Evolutionary conservation across 441 rosid genomes (phyloP), one percentile per base, ranked within the genome.

Genomic region (Populus hybrid): DNA sequence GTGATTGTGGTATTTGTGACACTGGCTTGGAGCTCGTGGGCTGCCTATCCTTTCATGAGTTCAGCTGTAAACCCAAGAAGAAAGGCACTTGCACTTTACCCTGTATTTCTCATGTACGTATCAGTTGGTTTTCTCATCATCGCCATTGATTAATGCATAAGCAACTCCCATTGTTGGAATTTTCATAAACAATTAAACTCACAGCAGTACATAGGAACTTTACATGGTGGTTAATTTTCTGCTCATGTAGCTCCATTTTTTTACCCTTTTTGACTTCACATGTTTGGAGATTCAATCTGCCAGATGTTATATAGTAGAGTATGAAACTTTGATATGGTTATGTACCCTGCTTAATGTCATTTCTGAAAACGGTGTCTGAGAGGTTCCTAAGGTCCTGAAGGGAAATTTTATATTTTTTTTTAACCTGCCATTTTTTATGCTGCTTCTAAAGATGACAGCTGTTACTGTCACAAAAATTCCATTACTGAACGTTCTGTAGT

Each of bases 21-120:
- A 1, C 84, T 95, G 84, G 99, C 99, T 0, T 93, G 98, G 98
- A 94, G 99, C 83, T 94, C 98, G 3, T 96, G 96, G 99, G 96
- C 99, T n/a, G 98, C 99, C 73, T 96, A 94, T 81, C 97, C 98
- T 28, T 94, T 96, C 92, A 96, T 94, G 95, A 93, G 99, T 78
- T 85, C 97, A 1, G 97, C 98, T 0, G 97, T 94, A 69, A 94
- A 90, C 76, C 97, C 95, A 0, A 84, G 94, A 76, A 85, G 98
- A 77, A 94, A 94, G 84, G 97, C 95, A 21, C 97, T 94, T 3
- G 97, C 97, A 1, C 97, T 93, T 63, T 94, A 91, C 83, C 97
- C 98, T 0, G 94, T 93, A 76, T 89, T 94, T 81, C 97, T 93
- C 83, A 94, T 94, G 98, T 90, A 94, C 29, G 97, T 94, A 79